These are phyloP conservation scores for Aureobasidium vineae DNA, from an alignment of 2,329 filamentous ascomycete species.

Conservation along the genomic window DNA sequence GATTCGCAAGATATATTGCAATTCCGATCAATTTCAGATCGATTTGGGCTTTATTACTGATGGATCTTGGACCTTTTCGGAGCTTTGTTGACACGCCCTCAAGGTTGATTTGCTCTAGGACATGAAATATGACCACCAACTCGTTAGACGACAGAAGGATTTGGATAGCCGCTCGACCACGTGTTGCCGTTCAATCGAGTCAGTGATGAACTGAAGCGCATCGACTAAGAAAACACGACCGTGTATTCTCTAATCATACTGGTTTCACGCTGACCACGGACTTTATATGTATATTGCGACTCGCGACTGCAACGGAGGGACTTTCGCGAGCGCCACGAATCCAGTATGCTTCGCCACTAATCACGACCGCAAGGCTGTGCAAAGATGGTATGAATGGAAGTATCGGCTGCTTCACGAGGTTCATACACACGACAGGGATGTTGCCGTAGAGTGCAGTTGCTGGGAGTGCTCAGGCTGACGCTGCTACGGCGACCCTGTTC, in stretches of 20 bases:
- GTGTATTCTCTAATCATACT: neutral
- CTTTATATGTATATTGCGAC: neutral
- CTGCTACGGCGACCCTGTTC: neutral
- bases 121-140: neutral
- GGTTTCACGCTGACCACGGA: neutral
- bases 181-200: neutral
- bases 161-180: constrained; percentile 1
- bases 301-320: neutral
- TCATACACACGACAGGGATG: neutral
- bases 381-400: neutral
- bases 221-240: neutral
- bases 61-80: neutral
- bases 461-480: neutral
- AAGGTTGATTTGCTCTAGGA: neutral
- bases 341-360: neutral
- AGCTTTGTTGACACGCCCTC: neutral
- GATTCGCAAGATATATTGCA: constrained; percentile 7
- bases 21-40: constrained; percentile 15
- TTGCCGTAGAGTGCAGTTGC: neutral
- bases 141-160: neutral
- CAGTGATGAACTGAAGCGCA: neutral
- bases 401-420: neutral
- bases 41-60: neutral
- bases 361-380: neutral
- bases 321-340: neutral